phyloP scores from a whole-genome alignment of 139 green algal genomes.

The Chlorella sorokiniana region DNA sequence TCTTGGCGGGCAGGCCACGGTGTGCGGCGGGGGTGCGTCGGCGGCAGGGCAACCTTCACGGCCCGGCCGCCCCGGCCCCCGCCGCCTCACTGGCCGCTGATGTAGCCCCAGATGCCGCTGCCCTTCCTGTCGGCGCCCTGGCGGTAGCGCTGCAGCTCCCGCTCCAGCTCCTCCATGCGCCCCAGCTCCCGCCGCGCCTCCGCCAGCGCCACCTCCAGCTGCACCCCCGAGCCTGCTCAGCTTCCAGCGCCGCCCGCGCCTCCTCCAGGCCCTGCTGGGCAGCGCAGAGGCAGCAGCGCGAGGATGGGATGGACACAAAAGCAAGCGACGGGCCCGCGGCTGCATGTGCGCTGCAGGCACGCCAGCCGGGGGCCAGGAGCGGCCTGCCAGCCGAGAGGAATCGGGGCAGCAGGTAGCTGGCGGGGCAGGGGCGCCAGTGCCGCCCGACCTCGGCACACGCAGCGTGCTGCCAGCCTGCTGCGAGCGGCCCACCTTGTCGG shows the following conservation, averaged over 20 bases:
- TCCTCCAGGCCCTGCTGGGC: conserved; percentile 23
- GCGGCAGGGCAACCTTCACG: no score
- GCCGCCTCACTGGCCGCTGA: conserved; percentile 13
- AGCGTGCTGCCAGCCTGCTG: no score
- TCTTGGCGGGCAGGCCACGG: no score
- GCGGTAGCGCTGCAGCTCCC: conserved; percentile 48
- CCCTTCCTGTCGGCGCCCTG: conserved; percentile 19
- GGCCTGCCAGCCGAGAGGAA: not conserved
- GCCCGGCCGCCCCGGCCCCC: no score
- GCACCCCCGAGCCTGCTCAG: conserved; percentile 55
- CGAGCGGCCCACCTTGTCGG: conserved; percentile 51
- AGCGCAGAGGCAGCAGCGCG: not conserved
- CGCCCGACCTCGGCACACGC: no score
- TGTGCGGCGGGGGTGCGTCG: no score
- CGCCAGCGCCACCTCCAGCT: conserved; percentile 65
- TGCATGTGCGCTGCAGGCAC: not conserved
- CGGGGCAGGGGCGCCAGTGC: no score
- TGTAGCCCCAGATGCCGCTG: conserved; percentile 46
- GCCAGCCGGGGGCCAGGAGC: not conserved
- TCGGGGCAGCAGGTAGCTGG: no score
- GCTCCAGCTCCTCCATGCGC: conserved; percentile 53
- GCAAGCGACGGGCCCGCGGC: not conserved
- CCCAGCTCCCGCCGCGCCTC: conserved; percentile 49
- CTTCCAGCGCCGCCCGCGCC: conserved; percentile 39
- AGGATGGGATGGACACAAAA: not conserved